A percentile compares a stretch with the other conserved stretches of the same genome.
phyloP scores from a whole-genome alignment of 257 asterid species.

The Phtheirospermum japonicum region DNA sequence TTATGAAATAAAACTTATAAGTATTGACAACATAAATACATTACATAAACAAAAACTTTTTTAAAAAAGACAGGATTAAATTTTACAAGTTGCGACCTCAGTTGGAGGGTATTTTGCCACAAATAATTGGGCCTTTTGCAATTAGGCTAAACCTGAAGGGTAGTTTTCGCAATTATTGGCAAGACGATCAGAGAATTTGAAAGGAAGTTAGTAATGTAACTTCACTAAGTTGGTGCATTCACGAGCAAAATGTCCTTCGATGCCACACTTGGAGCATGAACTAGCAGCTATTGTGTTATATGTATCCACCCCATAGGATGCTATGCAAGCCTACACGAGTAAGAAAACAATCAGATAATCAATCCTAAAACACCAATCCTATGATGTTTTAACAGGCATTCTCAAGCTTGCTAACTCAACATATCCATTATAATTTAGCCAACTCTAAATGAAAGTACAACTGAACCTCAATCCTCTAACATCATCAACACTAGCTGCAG shows the following conservation, averaged over 20 bases:
- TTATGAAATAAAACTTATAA: no score
- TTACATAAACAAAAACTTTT: no score
- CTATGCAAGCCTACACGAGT: conserved; percentile 57
- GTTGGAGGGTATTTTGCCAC: not conserved
- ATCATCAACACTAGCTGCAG: no score
- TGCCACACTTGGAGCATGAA: conserved; percentile 80
- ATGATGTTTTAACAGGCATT: not conserved
- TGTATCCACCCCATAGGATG: conserved; percentile 30
- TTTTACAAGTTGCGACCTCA: no score
- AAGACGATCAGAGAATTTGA: not conserved
- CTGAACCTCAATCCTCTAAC: no score
- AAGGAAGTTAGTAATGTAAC: conserved; percentile 34
- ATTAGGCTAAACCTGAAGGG: not conserved
- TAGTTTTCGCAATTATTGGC: not conserved
- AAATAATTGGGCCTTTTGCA: not conserved
- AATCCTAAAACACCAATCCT: not conserved
- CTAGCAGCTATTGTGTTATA: conserved; percentile 31
- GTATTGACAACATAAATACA: no score
- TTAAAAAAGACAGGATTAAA: no score
- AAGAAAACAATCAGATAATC: conserved; percentile 18
- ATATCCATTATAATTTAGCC: no score
- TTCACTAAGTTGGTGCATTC: conserved; percentile 60
- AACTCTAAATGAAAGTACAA: no score
- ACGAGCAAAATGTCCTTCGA: conserved; percentile 88
- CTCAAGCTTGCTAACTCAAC: not conserved